Evolutionary conservation across 495 filamentous ascomycete species (phyloP).

Genomic region (Trichocladium antarcticum): DNA sequence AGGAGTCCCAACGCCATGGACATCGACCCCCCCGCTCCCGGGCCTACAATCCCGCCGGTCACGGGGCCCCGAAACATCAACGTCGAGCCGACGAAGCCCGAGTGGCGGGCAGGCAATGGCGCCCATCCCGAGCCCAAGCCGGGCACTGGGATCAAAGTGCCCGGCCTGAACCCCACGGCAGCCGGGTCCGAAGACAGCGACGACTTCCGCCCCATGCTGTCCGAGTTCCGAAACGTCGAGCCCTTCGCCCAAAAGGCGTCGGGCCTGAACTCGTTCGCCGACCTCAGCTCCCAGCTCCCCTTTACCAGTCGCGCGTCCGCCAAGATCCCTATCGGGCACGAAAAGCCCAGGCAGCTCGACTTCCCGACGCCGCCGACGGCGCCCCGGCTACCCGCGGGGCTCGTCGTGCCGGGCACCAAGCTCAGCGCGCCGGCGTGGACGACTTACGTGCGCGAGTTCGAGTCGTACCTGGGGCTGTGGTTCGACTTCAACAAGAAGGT

Average conservation of each 20-base stretch:
- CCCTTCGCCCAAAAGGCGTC: constrained; percentile 45
- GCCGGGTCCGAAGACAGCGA: constrained; percentile 36
- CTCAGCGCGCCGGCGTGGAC: constrained; percentile 42
- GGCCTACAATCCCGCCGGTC: constrained; percentile 10
- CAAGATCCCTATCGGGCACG: constrained; percentile 29
- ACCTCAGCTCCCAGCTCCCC: constrained; percentile 56
- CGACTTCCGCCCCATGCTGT: constrained; percentile 44
- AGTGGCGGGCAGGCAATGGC: constrained; percentile 39
- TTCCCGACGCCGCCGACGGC: constrained; percentile 55
- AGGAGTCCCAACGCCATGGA: constrained; percentile 44
- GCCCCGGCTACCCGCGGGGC: constrained; percentile 33
- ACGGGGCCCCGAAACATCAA: constrained; percentile 33
- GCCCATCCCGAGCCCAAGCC: constrained; percentile 16
- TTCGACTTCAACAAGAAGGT: constrained; percentile 53
- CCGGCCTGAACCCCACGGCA: constrained; percentile 15
- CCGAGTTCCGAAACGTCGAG: constrained; percentile 53
- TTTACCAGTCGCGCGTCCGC: constrained; percentile 55
- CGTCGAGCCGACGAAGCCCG: constrained; percentile 38
- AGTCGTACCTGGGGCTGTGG: constrained; percentile 60
- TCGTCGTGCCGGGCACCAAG: constrained; percentile 27
- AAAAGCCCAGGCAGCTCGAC: constrained; percentile 30
- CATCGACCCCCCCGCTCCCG: constrained; percentile 38
- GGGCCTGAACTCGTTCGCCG: constrained; percentile 53
- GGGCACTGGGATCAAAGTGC: constrained; percentile 7
- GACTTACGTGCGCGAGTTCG: constrained; percentile 52